Evolutionary conservation across 2,329 filamentous ascomycete species (phyloP), one percentile per base, ranked within the genome.

Genomic region (Xylariaceae sp.): DNA sequence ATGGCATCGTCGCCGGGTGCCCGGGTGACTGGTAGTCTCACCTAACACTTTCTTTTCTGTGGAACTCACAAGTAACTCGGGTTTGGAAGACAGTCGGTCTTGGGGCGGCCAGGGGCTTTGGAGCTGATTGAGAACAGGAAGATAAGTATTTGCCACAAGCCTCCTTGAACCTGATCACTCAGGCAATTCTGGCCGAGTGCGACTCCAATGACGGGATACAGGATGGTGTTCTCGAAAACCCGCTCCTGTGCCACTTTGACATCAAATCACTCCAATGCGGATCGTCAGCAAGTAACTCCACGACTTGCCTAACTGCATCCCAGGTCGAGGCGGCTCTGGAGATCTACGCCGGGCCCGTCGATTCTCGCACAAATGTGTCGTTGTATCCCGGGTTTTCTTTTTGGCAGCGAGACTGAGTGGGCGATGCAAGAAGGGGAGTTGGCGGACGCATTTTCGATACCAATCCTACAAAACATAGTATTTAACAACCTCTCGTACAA

Each of bases 401-500:
- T 35, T 17, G 33, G 33, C 8, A 19, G 16, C n/a, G 33, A 35
- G 33, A 18, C 16, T 7, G 16, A 35, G 13, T 35, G 33, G 66
- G 35, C 58, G 4, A 7, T 46, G 1, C 65, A 67, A 43, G 62
- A 68, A 51, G 57, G 54, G 3, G 19, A 34, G 2, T 51, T 69
- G 1, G 56, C 63, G 3, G 32, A 61, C 4, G 54, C 51, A 3
- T 70, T 65, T 47, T 58, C 60, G 12, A 53, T 64, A 3, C 64
- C 63, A 1, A 61, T 69, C 9, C 45, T 71, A n/a, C 64, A 69
- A 42, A 67, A 70, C 38, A 53, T 69, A 12, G 64, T 66, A 4
- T 68, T 63, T 42, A 38, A 65, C 31, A 51, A 67, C 40, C 42
- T 66, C 7, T 49, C 38, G 16, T 70, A 65, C 40, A 50, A 69